phyloP scores from a whole-genome alignment of 768 basidiomycete species.

The Scleroderma bovista region DNA sequence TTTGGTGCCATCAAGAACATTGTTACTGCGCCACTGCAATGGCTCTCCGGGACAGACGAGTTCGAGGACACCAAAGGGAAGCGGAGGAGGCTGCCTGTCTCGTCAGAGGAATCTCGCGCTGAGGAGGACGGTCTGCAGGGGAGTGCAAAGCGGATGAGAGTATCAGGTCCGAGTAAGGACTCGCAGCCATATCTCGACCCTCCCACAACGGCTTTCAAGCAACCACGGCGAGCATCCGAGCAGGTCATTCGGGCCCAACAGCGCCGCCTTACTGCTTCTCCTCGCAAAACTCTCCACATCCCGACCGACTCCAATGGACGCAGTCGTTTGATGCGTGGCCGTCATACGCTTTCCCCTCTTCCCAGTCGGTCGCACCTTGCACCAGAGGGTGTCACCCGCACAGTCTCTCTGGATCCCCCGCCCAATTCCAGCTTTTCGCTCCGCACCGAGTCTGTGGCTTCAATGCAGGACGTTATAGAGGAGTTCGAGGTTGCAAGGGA shows the following conservation, averaged over 20 bases:
- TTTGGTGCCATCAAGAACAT: conserved; percentile 59
- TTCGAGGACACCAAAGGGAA: conserved; percentile 48
- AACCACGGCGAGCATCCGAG: conserved; percentile 15
- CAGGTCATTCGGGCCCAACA: conserved; percentile 15
- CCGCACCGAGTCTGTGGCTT: conserved; percentile 22
- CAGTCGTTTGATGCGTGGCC: conserved; percentile 29
- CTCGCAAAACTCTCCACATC: conserved; percentile 28
- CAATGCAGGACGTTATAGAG: conserved; percentile 30
- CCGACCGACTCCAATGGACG: conserved; percentile 22
- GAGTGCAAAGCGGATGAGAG: conserved; percentile 48
- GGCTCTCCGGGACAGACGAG: conserved; percentile 49
- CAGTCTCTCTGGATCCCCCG: conserved; percentile 72
- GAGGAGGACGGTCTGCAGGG: conserved; percentile 29
- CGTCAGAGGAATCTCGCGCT: conserved; percentile 18
- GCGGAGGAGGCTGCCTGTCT: conserved; percentile 41
- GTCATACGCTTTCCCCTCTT: conserved; percentile 40
- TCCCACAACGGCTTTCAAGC: conserved; percentile 39
- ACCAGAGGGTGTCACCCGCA: conserved; percentile 40
- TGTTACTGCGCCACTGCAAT: conserved; percentile 54
- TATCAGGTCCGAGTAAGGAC: conserved; percentile 43
- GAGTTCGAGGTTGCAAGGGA: conserved; percentile 15
- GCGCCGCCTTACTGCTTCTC: conserved; percentile 20
- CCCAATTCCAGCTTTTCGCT: conserved; percentile 18
- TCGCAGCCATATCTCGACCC: conserved; percentile 49
- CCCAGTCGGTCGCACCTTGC: conserved; percentile 29